Percentiles rank a stretch among this genome's conserved stretches.
Conservation (phyloP, 345 rosid genomes). For the Microcos paniculata region DNA sequence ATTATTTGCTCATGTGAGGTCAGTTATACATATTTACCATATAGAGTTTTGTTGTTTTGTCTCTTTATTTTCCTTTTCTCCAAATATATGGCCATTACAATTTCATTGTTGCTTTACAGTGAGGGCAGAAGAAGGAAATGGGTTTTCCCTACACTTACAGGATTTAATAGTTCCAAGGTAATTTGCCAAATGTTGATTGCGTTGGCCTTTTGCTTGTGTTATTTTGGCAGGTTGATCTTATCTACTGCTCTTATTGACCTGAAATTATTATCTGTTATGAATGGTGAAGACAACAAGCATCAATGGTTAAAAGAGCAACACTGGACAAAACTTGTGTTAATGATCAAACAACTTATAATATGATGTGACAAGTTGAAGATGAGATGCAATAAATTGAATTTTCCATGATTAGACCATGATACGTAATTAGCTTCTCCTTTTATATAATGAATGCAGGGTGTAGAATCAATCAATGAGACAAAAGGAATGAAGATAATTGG, state of each 20-base stretch:
- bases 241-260: neutral
- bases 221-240: neutral
- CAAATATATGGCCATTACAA: slow-evolving; percentile 17
- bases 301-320: neutral
- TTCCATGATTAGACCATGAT: neutral
- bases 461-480: slow-evolving; percentile 33
- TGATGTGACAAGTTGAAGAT: neutral
- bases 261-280: neutral
- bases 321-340: neutral
- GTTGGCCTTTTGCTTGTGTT: neutral
- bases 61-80: neutral
- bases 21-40: slow-evolving; percentile 14
- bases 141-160: slow-evolving; percentile 78
- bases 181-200: slow-evolving; percentile 10
- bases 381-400: neutral
- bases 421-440: neutral
- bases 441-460: slow-evolving; percentile 38
- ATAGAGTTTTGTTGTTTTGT: neutral
- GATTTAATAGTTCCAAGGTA: slow-evolving; percentile 61
- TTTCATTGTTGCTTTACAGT: slow-evolving; percentile 43
- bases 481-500: slow-evolving; percentile 64
- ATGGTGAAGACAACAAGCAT: neutral
- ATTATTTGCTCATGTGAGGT: slow-evolving; percentile 89
- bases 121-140: slow-evolving; percentile 95
- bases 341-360: neutral